Evolutionary conservation across 1,139 yeast genomes (phyloP).

Genomic region (Lipomyces yarrowii): DNA sequence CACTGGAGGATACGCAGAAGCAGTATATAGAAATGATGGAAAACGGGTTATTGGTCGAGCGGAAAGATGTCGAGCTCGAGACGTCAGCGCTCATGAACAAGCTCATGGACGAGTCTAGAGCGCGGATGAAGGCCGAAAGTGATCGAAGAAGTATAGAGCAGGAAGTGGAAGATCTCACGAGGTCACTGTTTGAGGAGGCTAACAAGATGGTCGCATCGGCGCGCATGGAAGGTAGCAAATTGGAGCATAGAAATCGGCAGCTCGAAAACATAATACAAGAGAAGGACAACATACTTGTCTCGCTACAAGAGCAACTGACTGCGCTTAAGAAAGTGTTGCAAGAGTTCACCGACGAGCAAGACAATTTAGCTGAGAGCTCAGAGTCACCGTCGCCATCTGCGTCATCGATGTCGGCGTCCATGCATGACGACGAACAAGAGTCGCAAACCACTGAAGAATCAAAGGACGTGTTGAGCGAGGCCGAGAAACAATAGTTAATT

Average conservation of each 20-base stretch:
- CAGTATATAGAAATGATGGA: conserved; percentile 36
- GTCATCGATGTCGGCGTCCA: background rate
- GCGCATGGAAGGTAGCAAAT: conserved; percentile 47
- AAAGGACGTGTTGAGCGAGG: background rate
- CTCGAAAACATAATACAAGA: conserved; percentile 70
- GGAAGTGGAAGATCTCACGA: conserved; percentile 73
- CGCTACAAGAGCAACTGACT: conserved; percentile 66
- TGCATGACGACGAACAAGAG: conserved; percentile 1
- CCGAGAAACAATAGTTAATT: background rate
- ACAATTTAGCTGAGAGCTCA: conserved; percentile 3
- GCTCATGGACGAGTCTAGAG: conserved; percentile 30
- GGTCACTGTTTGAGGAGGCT: conserved; percentile 69
- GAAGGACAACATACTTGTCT: conserved; percentile 66
- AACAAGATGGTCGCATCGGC: conserved; percentile 73
- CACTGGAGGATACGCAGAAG: conserved; percentile 36
- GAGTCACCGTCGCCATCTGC: background rate
- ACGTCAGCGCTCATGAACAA: conserved; percentile 32
- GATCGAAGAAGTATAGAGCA: conserved; percentile 56
- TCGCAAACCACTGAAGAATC: conserved; percentile 4
- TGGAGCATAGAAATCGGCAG: conserved; percentile 51
- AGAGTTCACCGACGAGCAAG: conserved; percentile 26
- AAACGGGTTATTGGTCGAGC: conserved; percentile 36
- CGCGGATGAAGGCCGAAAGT: conserved; percentile 50
- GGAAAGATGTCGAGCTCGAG: conserved; percentile 35
- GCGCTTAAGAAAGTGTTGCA: conserved; percentile 66